Percentiles rank a stretch among this genome's conserved stretches.
Conservation (phyloP, 2,329 filamentous ascomycete species). For the Calonectria hawksworthii region DNA sequence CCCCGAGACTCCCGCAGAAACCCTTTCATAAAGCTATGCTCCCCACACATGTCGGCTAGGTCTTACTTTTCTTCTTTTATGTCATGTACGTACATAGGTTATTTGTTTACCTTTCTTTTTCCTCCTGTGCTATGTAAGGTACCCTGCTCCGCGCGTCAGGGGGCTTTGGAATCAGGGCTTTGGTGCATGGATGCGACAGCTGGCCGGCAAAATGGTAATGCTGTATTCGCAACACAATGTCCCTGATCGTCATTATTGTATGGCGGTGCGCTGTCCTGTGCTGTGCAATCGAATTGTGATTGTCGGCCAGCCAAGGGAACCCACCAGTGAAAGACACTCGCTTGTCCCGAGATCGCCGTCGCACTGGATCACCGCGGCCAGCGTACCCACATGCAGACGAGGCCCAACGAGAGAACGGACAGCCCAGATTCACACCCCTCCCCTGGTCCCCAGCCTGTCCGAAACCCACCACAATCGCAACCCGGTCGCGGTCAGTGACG, state of each 20-base stretch:
- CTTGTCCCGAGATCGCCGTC: constrained; percentile 21
- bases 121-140: constrained; percentile 6
- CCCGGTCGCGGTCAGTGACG: constrained; percentile 21
- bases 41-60: constrained; percentile 11
- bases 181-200: not conserved
- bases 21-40: constrained; percentile 7
- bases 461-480: constrained; percentile 3
- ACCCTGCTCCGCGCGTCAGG: constrained; percentile 8
- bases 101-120: constrained; percentile 1
- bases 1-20: constrained; percentile 14
- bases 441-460: constrained; percentile 1
- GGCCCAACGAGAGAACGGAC: constrained; percentile 12
- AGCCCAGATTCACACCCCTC: constrained; percentile 9
- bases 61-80: not conserved
- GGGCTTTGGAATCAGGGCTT: not conserved
- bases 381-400: constrained; percentile 3
- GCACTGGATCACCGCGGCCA: constrained; percentile 16
- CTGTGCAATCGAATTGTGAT: constrained; percentile 22
- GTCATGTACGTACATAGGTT: not conserved
- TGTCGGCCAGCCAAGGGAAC: constrained; percentile 16
- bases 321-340: constrained; percentile 18
- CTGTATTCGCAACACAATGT: not conserved
- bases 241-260: constrained; percentile 6
- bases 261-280: constrained; percentile 1
- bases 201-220: not conserved